A percentile compares a stretch with the other conserved stretches of the same genome.
Evolutionary conservation across 75 land plant species (phyloP).

Genomic region (Picea sitchensis): DNA sequence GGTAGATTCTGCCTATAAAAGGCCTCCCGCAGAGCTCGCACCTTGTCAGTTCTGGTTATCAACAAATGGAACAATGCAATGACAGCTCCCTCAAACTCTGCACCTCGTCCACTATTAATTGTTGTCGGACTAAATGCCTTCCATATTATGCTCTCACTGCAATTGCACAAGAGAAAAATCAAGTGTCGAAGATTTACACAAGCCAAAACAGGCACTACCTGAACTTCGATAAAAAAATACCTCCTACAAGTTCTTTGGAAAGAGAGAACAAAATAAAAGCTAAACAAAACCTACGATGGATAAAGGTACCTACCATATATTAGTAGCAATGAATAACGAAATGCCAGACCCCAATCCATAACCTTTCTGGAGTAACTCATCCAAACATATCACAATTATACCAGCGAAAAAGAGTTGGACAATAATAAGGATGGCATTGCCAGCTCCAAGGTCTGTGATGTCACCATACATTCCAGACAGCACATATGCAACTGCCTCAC

Average conservation of each 20-base stretch:
- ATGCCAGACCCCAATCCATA: slow-evolving; percentile 93
- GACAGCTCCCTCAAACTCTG: slow-evolving; percentile 75
- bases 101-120: slow-evolving; percentile 68
- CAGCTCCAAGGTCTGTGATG: slow-evolving; percentile 75
- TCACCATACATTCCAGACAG: slow-evolving; percentile 91
- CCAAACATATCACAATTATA: slow-evolving; percentile 79
- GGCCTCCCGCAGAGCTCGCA: slow-evolving; percentile 63
- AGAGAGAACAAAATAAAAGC: slow-evolving; percentile 3
- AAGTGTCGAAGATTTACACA: neutral
- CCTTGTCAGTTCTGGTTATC: slow-evolving; percentile 65
- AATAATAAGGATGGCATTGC: slow-evolving; percentile 87
- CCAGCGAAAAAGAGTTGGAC: slow-evolving; percentile 84
- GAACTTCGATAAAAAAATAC: neutral
- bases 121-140: slow-evolving; percentile 76
- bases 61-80: slow-evolving; percentile 66
- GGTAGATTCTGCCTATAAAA: slow-evolving; percentile 75
- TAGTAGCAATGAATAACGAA: slow-evolving; percentile 86
- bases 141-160: slow-evolving; percentile 75
- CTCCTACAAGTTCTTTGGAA: slow-evolving; percentile 75
- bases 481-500: slow-evolving; percentile 90
- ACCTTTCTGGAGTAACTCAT: slow-evolving; percentile 86
- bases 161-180: neutral
- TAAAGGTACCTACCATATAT: slow-evolving; percentile 56
- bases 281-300: too few species aligned
- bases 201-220: too few species aligned